A percentile compares a stretch with the other conserved stretches of the same genome.
These are phyloP conservation scores for Nakazawaea pomicola DNA, from an alignment of 805 yeast species.

Conservation along the genomic window DNA sequence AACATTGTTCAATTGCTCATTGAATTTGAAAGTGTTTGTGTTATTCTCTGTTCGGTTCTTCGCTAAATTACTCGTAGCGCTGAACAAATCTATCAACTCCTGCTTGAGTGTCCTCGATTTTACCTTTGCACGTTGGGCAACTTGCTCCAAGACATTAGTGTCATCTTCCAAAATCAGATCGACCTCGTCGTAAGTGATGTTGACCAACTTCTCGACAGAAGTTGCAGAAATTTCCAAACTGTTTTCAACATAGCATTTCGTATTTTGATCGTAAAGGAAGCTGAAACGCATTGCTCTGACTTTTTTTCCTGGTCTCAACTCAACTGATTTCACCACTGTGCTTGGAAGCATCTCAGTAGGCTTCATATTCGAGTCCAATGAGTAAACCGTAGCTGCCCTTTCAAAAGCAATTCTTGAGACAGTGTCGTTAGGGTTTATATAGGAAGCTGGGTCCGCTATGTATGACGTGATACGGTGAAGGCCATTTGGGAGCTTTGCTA, in stretches of 20 bases:
- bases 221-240: constrained; percentile 35
- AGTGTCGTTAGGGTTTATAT: constrained; percentile 32
- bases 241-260: constrained; percentile 18
- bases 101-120: constrained; percentile 14
- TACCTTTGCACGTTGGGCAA: constrained; percentile 10
- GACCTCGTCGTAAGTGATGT: constrained; percentile 61
- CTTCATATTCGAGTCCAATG: constrained; percentile 46
- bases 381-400: constrained; percentile 63
- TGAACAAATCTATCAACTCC: constrained; percentile 33
- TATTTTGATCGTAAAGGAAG: constrained; percentile 23
- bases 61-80: constrained; percentile 25
- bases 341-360: constrained; percentile 69
- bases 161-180: constrained; percentile 40
- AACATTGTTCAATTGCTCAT: constrained; percentile 16
- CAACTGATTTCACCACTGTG: constrained; percentile 38
- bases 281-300: constrained; percentile 46
- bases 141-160: constrained; percentile 4
- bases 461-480: constrained; percentile 55
- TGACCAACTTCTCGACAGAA: constrained; percentile 38
- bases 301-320: constrained; percentile 41
- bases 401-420: constrained; percentile 53
- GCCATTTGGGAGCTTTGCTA: constrained; percentile 27
- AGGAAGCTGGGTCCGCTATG: constrained; percentile 85
- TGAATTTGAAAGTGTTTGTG: constrained; percentile 23
- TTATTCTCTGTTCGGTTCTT: constrained; percentile 29